Evolutionary conservation across 805 yeast species (phyloP).

Genomic region (Groenewaldozyma tartarivorans): DNA sequence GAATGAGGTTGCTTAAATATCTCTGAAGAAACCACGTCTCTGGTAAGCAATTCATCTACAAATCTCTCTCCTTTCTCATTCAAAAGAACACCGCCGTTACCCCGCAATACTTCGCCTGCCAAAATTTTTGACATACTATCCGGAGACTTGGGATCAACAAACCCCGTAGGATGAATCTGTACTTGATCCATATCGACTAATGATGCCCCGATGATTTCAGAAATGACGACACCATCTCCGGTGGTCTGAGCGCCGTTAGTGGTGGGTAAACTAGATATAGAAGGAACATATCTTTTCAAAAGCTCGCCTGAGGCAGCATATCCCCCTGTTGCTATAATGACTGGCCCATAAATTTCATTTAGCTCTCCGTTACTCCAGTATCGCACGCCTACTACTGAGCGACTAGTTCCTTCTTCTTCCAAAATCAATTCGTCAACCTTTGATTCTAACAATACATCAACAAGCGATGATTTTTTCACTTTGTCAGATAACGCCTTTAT

Average conservation of each 20-base stretch:
- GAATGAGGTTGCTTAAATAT: slow-evolving; percentile 33
- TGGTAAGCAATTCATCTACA: slow-evolving; percentile 49
- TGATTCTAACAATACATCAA: background rate
- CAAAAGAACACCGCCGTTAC: slow-evolving; percentile 55
- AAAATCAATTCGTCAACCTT: slow-evolving; percentile 28
- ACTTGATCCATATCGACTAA: slow-evolving; percentile 57
- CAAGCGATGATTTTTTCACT: background rate
- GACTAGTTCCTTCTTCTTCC: slow-evolving; percentile 18
- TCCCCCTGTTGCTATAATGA: slow-evolving; percentile 56
- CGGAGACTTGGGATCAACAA: slow-evolving; percentile 46
- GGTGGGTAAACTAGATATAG: slow-evolving; percentile 44
- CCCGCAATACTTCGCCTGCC: slow-evolving; percentile 59
- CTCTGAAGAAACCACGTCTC: slow-evolving; percentile 52
- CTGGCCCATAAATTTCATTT: slow-evolving; percentile 40
- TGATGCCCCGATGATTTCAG: slow-evolving; percentile 36
- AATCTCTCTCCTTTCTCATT: slow-evolving; percentile 45
- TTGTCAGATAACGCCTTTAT: slow-evolving; percentile 37
- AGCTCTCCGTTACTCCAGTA: slow-evolving; percentile 28
- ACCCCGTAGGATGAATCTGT: slow-evolving; percentile 62
- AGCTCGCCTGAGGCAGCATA: slow-evolving; percentile 42
- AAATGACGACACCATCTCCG: slow-evolving; percentile 50
- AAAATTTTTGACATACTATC: slow-evolving; percentile 41
- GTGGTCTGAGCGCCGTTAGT: slow-evolving; percentile 56
- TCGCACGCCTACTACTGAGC: slow-evolving; percentile 34
- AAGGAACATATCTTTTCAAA: slow-evolving; percentile 48